phyloP scores from a whole-genome alignment of 2,329 filamentous ascomycete genomes.

The Cladobotryum mycophilum region DNA sequence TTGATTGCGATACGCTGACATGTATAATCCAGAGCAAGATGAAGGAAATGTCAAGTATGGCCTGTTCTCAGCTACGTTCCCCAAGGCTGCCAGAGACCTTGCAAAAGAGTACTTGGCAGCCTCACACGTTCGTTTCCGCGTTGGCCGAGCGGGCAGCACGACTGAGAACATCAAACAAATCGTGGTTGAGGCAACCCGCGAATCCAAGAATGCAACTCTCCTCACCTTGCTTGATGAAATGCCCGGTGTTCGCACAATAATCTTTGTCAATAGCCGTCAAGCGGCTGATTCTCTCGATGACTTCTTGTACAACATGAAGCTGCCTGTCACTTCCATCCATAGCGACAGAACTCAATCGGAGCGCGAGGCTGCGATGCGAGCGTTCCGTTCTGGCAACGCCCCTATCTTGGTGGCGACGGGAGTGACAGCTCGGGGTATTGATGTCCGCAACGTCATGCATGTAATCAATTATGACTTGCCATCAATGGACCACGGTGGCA shows the following conservation, averaged over 20 bases:
- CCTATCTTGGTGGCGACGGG: slow-evolving; percentile 85
- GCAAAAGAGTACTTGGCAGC: slow-evolving; percentile 69
- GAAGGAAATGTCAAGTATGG: slow-evolving; percentile 63
- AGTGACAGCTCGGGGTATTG: slow-evolving; percentile 80
- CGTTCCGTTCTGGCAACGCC: slow-evolving; percentile 67
- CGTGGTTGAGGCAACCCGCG: slow-evolving; percentile 59
- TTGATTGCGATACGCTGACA: background rate
- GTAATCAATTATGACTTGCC: slow-evolving; percentile 94
- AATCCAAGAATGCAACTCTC: slow-evolving; percentile 63
- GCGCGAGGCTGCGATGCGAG: slow-evolving; percentile 83
- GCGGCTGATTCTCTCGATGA: slow-evolving; percentile 82
- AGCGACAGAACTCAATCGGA: slow-evolving; percentile 80
- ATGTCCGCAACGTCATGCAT: slow-evolving; percentile 79
- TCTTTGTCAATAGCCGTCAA: slow-evolving; percentile 82
- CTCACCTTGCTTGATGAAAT: slow-evolving; percentile 65
- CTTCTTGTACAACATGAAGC: slow-evolving; percentile 68
- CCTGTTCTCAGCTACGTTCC: slow-evolving; percentile 95
- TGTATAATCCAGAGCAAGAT: slow-evolving; percentile 56
- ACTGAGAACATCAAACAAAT: slow-evolving; percentile 78
- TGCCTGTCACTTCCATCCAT: slow-evolving; percentile 87
- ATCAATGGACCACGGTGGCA: slow-evolving; percentile 67
- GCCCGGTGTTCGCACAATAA: slow-evolving; percentile 69
- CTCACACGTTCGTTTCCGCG: slow-evolving; percentile 71
- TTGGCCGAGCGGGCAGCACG: slow-evolving; percentile 79
- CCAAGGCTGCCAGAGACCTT: slow-evolving; percentile 67